Conservation (phyloP, 2,329 filamentous ascomycete species). For the Mycocentrospora acerina region DNA sequence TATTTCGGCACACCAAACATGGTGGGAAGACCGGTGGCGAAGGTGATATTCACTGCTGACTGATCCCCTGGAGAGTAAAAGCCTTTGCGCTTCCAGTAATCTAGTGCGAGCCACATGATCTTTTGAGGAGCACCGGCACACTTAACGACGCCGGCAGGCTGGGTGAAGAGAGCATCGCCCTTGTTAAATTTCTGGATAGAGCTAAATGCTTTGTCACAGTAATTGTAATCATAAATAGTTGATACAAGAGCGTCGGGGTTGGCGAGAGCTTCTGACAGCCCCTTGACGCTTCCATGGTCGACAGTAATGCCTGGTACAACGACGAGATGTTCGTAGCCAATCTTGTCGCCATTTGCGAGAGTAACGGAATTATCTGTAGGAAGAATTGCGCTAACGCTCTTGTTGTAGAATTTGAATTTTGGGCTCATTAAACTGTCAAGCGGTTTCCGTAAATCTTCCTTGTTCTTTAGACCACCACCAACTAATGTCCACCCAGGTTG, state of each 20-base stretch:
- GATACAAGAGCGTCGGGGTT: conserved; percentile 38
- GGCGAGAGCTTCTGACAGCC: conserved; percentile 39
- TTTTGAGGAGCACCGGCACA: conserved; percentile 46
- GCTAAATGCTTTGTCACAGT: conserved; percentile 40
- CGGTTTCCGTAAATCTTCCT: conserved; percentile 58
- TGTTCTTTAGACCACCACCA: conserved; percentile 65
- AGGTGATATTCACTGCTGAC: conserved; percentile 40
- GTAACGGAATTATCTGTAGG: conserved; percentile 61
- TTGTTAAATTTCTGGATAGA: conserved; percentile 35
- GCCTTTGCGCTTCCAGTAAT: conserved; percentile 41
- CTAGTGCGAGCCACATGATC: conserved; percentile 46
- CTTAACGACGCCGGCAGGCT: conserved; percentile 43
- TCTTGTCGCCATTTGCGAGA: conserved; percentile 56
- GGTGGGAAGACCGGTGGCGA: conserved; percentile 42
- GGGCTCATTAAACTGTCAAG: conserved; percentile 56
- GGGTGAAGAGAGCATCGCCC: conserved; percentile 42
- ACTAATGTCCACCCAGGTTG: conserved; percentile 72
- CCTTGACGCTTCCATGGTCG: conserved; percentile 33
- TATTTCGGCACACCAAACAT: conserved; percentile 48
- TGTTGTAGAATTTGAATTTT: conserved; percentile 63
- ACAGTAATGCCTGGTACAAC: conserved; percentile 54
- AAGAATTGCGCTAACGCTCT: conserved; percentile 52
- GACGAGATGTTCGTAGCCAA: conserved; percentile 66
- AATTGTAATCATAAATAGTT: conserved; percentile 42
- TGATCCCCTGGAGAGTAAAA: conserved; percentile 31